These are phyloP conservation scores for Lipomyces japonicus DNA, from an alignment of 805 yeast species.

Conservation along the genomic window DNA sequence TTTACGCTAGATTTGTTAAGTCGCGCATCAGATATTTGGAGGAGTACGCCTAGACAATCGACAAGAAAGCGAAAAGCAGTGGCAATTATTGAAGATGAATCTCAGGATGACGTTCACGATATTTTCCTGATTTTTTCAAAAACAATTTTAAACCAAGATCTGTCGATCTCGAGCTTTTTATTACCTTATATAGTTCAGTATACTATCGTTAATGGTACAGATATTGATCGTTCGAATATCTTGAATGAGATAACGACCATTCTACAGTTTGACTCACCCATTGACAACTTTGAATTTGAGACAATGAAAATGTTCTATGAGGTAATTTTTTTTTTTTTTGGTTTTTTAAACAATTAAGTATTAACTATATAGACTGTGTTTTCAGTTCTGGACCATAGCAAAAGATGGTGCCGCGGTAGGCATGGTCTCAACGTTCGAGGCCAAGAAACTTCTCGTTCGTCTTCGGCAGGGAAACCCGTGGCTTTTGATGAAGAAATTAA, in stretches of 20 bases:
- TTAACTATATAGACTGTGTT: constrained; percentile 48
- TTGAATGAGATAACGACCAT: constrained; percentile 58
- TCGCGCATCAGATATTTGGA: constrained; percentile 37
- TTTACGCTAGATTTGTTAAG: constrained; percentile 65
- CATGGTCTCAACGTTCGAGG: constrained; percentile 4
- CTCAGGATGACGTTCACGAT: constrained; percentile 12
- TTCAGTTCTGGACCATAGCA: constrained; percentile 74
- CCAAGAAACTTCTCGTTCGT: constrained; percentile 2
- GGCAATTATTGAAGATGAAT: not conserved
- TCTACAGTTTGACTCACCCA: constrained; percentile 34
- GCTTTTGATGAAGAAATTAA: not conserved
- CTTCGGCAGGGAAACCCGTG: not conserved
- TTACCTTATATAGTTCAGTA: constrained; percentile 74
- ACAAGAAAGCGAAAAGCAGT: not conserved
- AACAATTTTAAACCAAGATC: constrained; percentile 65
- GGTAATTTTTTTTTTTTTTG: constrained; percentile 18
- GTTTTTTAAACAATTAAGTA: not conserved
- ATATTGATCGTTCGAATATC: constrained; percentile 45
- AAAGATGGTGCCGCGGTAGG: constrained; percentile 55
- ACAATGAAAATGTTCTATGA: constrained; percentile 60
- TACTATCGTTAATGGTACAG: constrained; percentile 50
- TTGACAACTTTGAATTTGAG: constrained; percentile 37
- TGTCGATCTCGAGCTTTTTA: constrained; percentile 62
- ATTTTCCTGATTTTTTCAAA: constrained; percentile 63
- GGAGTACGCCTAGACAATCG: not conserved